These are phyloP conservation scores for Pythium folliculosum DNA, from an alignment of 352 stramenopile genomes.

Conservation along the genomic window DNA sequence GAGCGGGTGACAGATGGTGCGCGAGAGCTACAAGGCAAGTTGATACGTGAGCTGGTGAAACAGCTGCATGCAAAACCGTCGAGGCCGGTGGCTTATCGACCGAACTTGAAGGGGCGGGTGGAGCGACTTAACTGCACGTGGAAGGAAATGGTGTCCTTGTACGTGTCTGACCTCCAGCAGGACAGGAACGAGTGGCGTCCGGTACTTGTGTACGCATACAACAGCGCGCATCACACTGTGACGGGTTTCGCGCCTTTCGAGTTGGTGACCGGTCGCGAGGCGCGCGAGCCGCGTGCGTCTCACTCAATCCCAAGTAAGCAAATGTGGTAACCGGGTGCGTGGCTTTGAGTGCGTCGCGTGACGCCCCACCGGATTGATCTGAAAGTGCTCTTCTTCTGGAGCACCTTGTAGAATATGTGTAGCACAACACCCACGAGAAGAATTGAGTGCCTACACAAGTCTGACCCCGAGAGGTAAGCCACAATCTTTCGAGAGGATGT, in stretches of 20 bases:
- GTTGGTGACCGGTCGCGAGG: background rate
- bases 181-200: constrained; percentile 27
- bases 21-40: background rate
- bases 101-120: constrained; percentile 9
- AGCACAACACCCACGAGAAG: no score
- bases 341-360: no score
- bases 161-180: background rate
- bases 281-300: no score
- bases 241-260: background rate
- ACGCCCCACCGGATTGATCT: no score
- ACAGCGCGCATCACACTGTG: constrained; percentile 1
- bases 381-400: no score
- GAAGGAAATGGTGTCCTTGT: constrained; percentile 28
- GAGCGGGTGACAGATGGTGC: constrained; percentile 26
- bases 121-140: constrained; percentile 24
- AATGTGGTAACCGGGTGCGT: no score
- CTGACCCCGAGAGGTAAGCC: no score
- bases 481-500: no score
- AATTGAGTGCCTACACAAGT: no score
- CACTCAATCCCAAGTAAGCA: no score
- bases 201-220: constrained; percentile 15
- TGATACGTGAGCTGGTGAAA: constrained; percentile 3
- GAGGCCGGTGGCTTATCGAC: constrained; percentile 24
- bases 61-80: constrained; percentile 27
- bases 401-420: no score